These are phyloP conservation scores for Phytophthora brassicae DNA, from an alignment of 352 stramenopile genomes.

Conservation along the genomic window DNA sequence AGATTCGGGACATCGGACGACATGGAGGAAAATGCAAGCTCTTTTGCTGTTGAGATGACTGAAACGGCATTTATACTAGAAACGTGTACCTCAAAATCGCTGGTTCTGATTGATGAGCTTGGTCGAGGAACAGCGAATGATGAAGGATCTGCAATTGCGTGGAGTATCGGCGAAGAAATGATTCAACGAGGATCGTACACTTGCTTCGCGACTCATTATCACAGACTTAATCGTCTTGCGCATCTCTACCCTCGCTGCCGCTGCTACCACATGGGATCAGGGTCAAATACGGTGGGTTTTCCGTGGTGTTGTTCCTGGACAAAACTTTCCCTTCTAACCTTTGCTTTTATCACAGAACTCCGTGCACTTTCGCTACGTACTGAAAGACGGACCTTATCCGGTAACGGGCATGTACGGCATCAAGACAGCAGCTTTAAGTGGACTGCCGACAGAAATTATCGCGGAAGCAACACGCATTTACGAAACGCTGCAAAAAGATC, in stretches of 20 bases:
- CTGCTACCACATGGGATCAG: constrained; percentile 71
- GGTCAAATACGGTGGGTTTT: constrained; percentile 42
- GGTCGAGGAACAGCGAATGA: constrained; percentile 88
- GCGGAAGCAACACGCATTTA: constrained; percentile 57
- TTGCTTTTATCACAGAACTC: constrained; percentile 39
- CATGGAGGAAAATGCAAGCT: constrained; percentile 93
- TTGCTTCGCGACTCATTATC: constrained; percentile 92
- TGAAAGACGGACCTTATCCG: constrained; percentile 69
- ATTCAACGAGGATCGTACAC: constrained; percentile 70
- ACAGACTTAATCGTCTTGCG: constrained; percentile 65
- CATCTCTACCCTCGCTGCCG: constrained; percentile 64
- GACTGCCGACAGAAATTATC: constrained; percentile 65
- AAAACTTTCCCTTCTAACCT: neutral
- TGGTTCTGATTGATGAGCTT: constrained; percentile 92
- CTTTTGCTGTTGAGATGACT: constrained; percentile 92
- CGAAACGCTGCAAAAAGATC: constrained; percentile 25
- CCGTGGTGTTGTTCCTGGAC: neutral
- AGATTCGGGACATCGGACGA: constrained; percentile 92
- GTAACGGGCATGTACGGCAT: constrained; percentile 79
- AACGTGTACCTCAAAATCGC: constrained; percentile 55
- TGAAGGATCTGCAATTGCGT: constrained; percentile 89
- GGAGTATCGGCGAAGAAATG: constrained; percentile 85
- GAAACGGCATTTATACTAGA: constrained; percentile 89
- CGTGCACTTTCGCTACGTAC: constrained; percentile 58
- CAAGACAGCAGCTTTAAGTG: constrained; percentile 72